Percentiles rank a stretch among this genome's conserved stretches.
Evolutionary conservation across 805 yeast species (phyloP).

Genomic region (Sugiyamaella mastotermitis): DNA sequence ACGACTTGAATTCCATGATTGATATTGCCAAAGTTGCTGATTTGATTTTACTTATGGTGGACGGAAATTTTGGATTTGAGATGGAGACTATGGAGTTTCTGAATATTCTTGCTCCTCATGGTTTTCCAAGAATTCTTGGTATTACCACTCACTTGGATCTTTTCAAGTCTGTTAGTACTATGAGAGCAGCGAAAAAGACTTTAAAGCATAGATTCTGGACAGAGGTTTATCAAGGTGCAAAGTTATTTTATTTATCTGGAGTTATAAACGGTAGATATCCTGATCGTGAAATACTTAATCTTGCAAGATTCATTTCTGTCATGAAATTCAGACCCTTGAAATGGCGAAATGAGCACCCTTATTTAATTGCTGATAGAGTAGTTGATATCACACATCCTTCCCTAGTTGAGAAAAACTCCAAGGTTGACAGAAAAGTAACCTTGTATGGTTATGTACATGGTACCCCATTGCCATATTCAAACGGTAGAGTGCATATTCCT

Average conservation of each 20-base stretch:
- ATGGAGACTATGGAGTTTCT: constrained; percentile 99
- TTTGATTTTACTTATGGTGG: constrained; percentile 79
- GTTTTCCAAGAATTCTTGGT: constrained; percentile 96
- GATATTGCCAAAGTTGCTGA: constrained; percentile 96
- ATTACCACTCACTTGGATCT: constrained; percentile 93
- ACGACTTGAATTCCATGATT: constrained; percentile 91
- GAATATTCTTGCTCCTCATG: constrained; percentile 95
- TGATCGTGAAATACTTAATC: constrained; percentile 87
- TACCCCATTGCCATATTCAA: constrained; percentile 63
- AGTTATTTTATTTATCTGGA: constrained; percentile 88
- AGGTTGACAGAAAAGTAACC: constrained; percentile 84
- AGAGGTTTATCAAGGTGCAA: constrained; percentile 97
- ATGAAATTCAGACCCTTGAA: constrained; percentile 99
- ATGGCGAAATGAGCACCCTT: constrained; percentile 99
- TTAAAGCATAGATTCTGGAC: constrained; percentile 97
- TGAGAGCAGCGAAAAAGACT: constrained; percentile 85
- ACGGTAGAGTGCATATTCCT: constrained; percentile 83
- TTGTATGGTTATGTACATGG: constrained; percentile 94
- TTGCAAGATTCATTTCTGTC: constrained; percentile 87
- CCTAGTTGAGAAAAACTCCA: constrained; percentile 66
- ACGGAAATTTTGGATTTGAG: constrained; percentile 96
- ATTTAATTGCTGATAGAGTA: constrained; percentile 81
- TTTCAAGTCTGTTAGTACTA: constrained; percentile 81
- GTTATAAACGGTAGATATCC: constrained; percentile 97
- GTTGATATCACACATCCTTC: constrained; percentile 94